A percentile compares a stretch with the other conserved stretches of the same genome.
These are phyloP conservation scores for Trichoderma lentiforme DNA, from an alignment of 2,329 filamentous ascomycete species.

Conservation along the genomic window DNA sequence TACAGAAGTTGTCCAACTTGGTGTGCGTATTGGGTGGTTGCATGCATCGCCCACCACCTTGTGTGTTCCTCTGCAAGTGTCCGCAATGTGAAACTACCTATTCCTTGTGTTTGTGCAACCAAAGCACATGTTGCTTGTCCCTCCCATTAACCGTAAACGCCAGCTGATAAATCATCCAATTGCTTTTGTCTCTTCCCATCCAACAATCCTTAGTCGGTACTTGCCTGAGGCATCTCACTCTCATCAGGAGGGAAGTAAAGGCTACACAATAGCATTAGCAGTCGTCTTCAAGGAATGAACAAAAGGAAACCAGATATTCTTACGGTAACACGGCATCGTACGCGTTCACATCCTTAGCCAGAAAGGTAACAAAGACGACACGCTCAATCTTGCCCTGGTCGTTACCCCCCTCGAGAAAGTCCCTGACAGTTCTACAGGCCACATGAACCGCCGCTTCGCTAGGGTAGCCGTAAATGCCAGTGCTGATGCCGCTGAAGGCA, in stretches of 20 bases:
- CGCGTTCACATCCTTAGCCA: slow-evolving; percentile 69
- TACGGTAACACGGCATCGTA: slow-evolving; percentile 74
- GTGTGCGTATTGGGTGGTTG: not conserved
- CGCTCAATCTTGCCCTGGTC: slow-evolving; percentile 54
- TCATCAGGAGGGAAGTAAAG: slow-evolving; percentile 5
- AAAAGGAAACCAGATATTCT: slow-evolving; percentile 10
- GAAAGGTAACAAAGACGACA: slow-evolving; percentile 83
- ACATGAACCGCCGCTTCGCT: slow-evolving; percentile 67
- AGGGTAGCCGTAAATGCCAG: slow-evolving; percentile 87
- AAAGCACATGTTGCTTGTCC: not conserved
- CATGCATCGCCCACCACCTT: not conserved
- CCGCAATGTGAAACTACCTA: not conserved
- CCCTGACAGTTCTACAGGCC: slow-evolving; percentile 59
- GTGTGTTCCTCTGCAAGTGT: not conserved
- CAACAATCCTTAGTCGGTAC: not conserved
- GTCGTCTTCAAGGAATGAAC: not conserved
- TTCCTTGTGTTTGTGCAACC: not conserved
- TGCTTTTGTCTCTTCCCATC: too few species aligned
- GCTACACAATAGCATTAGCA: not conserved
- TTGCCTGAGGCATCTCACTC: not conserved
- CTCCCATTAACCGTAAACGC: not conserved
- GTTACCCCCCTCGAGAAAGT: slow-evolving; percentile 51
- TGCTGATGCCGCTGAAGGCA: slow-evolving; percentile 82
- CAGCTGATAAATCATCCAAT: not conserved
- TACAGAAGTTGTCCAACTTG: not conserved